These are phyloP conservation scores for Fusarium sp. DNA, from an alignment of 2,329 filamentous ascomycete species.

Conservation along the genomic window DNA sequence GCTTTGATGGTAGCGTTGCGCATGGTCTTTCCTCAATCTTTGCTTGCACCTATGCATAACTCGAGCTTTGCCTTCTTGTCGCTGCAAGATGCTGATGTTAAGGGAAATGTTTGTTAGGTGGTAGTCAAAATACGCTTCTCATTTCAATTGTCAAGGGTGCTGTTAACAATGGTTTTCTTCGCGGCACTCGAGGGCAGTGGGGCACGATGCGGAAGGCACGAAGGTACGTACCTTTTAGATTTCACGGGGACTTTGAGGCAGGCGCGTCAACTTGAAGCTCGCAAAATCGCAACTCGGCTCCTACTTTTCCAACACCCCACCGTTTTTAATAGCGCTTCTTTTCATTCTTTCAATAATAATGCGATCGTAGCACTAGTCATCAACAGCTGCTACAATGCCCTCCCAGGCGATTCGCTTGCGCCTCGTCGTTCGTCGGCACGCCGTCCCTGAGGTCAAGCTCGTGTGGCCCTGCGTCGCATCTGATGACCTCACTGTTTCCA, in stretches of 20 bases:
- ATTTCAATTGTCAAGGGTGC: not conserved
- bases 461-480: conserved; percentile 74
- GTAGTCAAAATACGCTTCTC: not conserved
- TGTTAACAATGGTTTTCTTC: not conserved
- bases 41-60: not conserved
- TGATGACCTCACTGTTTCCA: conserved; percentile 76
- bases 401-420: conserved; percentile 73
- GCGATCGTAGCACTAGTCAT: conserved; percentile 19
- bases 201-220: not conserved
- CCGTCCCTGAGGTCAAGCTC: conserved; percentile 77
- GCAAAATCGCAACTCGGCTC: conserved; percentile 24
- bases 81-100: not conserved
- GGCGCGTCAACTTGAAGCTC: conserved; percentile 30
- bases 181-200: not conserved
- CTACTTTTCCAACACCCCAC: conserved; percentile 8
- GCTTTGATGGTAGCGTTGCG: not conserved
- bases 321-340: not conserved
- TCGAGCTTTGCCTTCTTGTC: not conserved
- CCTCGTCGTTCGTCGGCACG: conserved; percentile 78
- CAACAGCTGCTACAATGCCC: conserved; percentile 41
- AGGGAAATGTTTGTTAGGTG: not conserved
- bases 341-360: conserved; percentile 14
- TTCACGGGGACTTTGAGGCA: not conserved
- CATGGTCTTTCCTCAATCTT: not conserved
- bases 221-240: conserved; percentile 5